phyloP scores from a whole-genome alignment of 1,284 basidiomycete genomes.

The Ceratobasidium sp. region DNA sequence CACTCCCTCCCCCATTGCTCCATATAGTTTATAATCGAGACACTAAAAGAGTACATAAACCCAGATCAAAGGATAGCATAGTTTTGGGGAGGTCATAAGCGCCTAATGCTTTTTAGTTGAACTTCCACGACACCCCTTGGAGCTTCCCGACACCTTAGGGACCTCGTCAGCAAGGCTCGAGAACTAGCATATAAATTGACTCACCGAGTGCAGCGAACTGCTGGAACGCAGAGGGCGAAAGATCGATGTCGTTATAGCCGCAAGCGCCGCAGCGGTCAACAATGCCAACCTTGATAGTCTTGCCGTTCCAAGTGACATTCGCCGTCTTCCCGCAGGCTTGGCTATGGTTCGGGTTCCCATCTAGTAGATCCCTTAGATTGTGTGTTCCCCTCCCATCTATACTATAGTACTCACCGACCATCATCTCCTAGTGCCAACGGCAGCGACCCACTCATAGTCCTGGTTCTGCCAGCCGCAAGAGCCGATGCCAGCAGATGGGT shows the following conservation, averaged over 20 bases:
- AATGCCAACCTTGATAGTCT: slow-evolving; percentile 44
- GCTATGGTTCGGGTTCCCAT: too few relatives aligned
- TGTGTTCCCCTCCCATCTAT: neutral
- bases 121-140: slow-evolving; percentile 40
- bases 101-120: slow-evolving; percentile 21
- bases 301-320: slow-evolving; percentile 35
- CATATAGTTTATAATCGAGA: neutral
- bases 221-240: too few relatives aligned
- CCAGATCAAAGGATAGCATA: neutral
- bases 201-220: slow-evolving; percentile 35
- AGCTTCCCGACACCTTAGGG: slow-evolving; percentile 34
- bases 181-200: neutral
- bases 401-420: slow-evolving; percentile 33
- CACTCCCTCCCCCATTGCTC: neutral
- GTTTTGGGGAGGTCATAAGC: neutral
- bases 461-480: slow-evolving; percentile 42
- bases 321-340: too few relatives aligned
- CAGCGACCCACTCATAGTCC: slow-evolving; percentile 45
- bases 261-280: slow-evolving; percentile 41
- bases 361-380: slow-evolving; percentile 7
- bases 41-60: neutral
- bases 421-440: slow-evolving; percentile 43
- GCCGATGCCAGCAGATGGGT: slow-evolving; percentile 35
- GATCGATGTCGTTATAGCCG: slow-evolving; percentile 43
- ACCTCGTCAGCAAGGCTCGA: neutral